These are phyloP conservation scores for Euphorbia schlechtendalii DNA, from an alignment of 441 rosid genomes.

Conservation along the genomic window DNA sequence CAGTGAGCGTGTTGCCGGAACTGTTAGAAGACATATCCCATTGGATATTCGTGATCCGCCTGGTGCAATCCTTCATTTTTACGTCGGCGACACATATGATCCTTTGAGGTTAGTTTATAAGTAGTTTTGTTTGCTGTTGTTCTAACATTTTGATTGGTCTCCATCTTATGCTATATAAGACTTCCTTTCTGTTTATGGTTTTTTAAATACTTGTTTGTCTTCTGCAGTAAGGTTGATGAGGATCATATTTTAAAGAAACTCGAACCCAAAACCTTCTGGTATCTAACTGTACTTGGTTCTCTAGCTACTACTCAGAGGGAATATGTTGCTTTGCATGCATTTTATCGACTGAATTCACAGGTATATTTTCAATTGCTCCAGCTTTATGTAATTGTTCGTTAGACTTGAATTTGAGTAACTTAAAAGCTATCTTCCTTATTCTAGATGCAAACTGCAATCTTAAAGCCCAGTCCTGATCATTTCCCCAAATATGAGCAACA, in stretches of 20 bases:
- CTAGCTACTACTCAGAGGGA: slow-evolving; percentile 99
- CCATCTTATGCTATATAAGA: background rate
- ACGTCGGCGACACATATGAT: slow-evolving; percentile 78
- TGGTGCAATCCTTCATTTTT: slow-evolving; percentile 97
- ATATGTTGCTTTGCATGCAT: slow-evolving; percentile 96
- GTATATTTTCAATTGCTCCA: slow-evolving; percentile 24
- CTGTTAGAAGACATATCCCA: slow-evolving; percentile 84
- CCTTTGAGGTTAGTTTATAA: slow-evolving; percentile 42
- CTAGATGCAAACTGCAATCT: slow-evolving; percentile 97
- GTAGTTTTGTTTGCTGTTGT: slow-evolving; percentile 5
- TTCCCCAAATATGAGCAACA: slow-evolving; percentile 93
- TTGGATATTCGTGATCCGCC: slow-evolving; percentile 88
- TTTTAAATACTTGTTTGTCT: background rate
- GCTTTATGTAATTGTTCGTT: slow-evolving; percentile 10
- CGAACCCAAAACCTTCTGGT: slow-evolving; percentile 80
- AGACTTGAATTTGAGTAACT: slow-evolving; percentile 9
- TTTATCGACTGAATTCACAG: slow-evolving; percentile 91
- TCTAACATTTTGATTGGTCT: background rate
- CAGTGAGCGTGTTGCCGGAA: slow-evolving; percentile 83
- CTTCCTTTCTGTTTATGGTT: background rate
- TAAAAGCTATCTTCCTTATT: slow-evolving; percentile 16
- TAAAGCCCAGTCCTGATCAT: slow-evolving; percentile 87
- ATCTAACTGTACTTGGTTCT: slow-evolving; percentile 89
- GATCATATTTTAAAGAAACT: slow-evolving; percentile 86
- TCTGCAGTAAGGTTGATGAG: slow-evolving; percentile 61